A percentile compares a stretch with the other conserved stretches of the same genome.
phyloP scores from a whole-genome alignment of 1,139 yeast genomes.

The Meyerozyma sp. region DNA sequence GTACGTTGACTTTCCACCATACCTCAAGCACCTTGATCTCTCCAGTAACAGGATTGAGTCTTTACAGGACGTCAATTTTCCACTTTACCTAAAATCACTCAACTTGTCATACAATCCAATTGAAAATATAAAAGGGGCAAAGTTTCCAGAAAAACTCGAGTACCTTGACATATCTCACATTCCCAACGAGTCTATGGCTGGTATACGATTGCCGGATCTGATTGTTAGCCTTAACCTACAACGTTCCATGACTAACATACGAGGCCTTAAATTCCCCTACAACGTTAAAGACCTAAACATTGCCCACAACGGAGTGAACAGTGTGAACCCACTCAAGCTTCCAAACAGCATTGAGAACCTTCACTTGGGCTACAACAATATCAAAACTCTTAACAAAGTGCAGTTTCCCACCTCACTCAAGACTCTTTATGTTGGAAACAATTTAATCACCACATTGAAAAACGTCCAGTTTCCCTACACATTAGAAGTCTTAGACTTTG shows the following conservation, averaged over 20 bases:
- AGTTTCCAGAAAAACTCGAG: slow-evolving; percentile 34
- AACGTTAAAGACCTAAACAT: slow-evolving; percentile 26
- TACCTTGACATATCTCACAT: slow-evolving; percentile 37
- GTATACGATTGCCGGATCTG: slow-evolving; percentile 42
- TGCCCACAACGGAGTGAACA: slow-evolving; percentile 41
- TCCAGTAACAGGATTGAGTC: slow-evolving; percentile 40
- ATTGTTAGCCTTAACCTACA: slow-evolving; percentile 33
- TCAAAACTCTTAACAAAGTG: slow-evolving; percentile 42
- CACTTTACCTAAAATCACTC: slow-evolving; percentile 24
- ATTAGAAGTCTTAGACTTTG: slow-evolving; percentile 36
- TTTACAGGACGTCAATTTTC: slow-evolving; percentile 35
- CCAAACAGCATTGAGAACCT: slow-evolving; percentile 37
- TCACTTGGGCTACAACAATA: slow-evolving; percentile 36
- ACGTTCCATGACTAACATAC: slow-evolving; percentile 42
- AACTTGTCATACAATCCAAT: slow-evolving; percentile 38
- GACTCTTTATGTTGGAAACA: slow-evolving; percentile 39
- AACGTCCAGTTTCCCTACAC: slow-evolving; percentile 38
- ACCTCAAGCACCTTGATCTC: slow-evolving; percentile 27
- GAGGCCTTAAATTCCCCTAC: slow-evolving; percentile 40
- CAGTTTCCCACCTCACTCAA: slow-evolving; percentile 32
- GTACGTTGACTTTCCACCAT: slow-evolving; percentile 35
- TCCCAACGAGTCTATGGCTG: slow-evolving; percentile 46
- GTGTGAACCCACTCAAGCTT: slow-evolving; percentile 41
- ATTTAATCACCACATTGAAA: slow-evolving; percentile 39
- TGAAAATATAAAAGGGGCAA: slow-evolving; percentile 38